Conservation (phyloP, 2,329 filamentous ascomycete genomes). For the Aspergillus tubingensis region DNA sequence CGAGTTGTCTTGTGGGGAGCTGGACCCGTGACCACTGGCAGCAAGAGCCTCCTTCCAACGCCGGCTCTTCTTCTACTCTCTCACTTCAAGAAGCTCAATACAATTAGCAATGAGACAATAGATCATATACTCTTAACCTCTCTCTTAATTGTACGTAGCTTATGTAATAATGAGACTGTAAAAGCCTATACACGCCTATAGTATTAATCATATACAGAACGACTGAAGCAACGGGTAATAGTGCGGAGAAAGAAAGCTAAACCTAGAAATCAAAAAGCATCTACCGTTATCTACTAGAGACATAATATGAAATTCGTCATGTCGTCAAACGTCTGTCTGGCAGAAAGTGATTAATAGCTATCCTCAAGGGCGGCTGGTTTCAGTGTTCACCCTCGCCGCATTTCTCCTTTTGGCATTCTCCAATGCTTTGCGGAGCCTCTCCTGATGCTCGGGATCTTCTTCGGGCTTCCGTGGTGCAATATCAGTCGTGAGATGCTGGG, state of each 20-base stretch:
- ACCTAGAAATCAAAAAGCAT: too few species aligned
- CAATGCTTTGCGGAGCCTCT: conserved; percentile 52
- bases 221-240: too few species aligned
- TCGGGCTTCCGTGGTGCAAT: conserved; percentile 20
- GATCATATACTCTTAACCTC: neutral
- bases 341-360: neutral
- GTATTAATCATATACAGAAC: too few species aligned
- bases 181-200: too few species aligned
- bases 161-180: neutral
- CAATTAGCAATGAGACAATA: neutral
- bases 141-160: neutral
- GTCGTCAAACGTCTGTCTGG: neutral
- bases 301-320: neutral
- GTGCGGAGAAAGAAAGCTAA: too few species aligned
- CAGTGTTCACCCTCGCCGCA: conserved; percentile 35
- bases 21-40: neutral
- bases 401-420: conserved; percentile 59
- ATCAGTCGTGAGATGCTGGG: conserved; percentile 29
- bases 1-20: neutral
- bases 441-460: conserved; percentile 47
- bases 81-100: neutral
- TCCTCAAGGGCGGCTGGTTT: conserved; percentile 1
- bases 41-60: neutral
- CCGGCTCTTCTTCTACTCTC: neutral
- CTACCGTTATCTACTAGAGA: too few species aligned